Conservation (phyloP, 2,329 filamentous ascomycete genomes). For the Cladosporium oxysporum region DNA sequence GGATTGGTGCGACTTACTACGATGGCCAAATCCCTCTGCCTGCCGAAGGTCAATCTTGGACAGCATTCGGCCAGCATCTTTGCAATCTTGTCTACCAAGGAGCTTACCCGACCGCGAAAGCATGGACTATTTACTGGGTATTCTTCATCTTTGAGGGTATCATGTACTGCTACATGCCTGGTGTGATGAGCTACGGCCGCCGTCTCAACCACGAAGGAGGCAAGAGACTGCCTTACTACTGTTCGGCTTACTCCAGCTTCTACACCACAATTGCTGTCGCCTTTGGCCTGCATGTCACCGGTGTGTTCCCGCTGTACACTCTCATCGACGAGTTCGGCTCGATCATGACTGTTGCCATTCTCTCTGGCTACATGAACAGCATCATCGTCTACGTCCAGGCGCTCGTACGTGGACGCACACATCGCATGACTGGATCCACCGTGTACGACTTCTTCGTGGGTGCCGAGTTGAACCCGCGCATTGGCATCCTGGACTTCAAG, state of each 20-base stretch:
- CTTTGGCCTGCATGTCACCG: conserved; percentile 74
- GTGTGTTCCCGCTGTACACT: conserved; percentile 84
- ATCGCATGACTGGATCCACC: conserved; percentile 84
- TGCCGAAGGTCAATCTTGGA: conserved; percentile 49
- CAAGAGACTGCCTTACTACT: conserved; percentile 90
- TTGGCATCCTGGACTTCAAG: conserved; percentile 79
- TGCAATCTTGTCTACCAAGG: conserved; percentile 73
- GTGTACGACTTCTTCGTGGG: conserved; percentile 93
- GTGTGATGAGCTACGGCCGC: conserved; percentile 85
- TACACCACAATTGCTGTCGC: conserved; percentile 79
- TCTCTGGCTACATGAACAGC: conserved; percentile 82
- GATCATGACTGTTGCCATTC: conserved; percentile 86
- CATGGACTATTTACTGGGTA: conserved; percentile 92
- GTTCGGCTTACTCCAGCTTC: conserved; percentile 83
- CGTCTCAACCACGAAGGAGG: conserved; percentile 78
- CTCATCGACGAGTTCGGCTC: conserved; percentile 94
- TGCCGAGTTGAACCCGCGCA: conserved; percentile 79
- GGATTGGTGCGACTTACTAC: conserved; percentile 93
- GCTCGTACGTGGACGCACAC: conserved; percentile 73
- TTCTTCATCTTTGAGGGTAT: conserved; percentile 84
- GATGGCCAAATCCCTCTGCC: conserved; percentile 72
- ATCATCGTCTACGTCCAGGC: conserved; percentile 89
- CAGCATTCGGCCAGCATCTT: conserved; percentile 72
- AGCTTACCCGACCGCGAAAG: conserved; percentile 77
- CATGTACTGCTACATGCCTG: conserved; percentile 83